Base-by-base conservation (phyloP, 192 early-diverging fungal genomes). In the Gonapodya prolifera region DNA sequence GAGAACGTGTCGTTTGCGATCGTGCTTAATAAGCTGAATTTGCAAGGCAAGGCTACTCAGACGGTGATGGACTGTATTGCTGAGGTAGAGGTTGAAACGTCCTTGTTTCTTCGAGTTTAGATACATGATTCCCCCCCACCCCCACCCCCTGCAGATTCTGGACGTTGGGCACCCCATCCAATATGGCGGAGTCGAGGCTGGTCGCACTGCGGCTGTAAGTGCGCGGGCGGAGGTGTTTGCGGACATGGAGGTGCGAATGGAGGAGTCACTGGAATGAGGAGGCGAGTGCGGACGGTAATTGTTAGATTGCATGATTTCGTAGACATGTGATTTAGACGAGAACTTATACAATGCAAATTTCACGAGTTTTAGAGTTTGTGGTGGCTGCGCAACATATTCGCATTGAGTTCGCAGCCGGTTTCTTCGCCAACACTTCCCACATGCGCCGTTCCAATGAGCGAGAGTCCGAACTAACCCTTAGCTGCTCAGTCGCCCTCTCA, bases 1-100 rank as follows among this genome's bases (percentile, higher is more conserved):
- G 71, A 73, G 71, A 32, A 73, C 31, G 71, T 32, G 28, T 73
- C 71, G 18, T 18, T 73, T 29, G 71, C 71, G 18, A 73, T 73
- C 31, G 71, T 73, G 18, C 28, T 73, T 8, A 73, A 73, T 32
- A 73, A 73, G 31, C 71, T 73, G 71, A 32, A 73, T 73, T 2
- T 73, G 18, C 18, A 32, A 8, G 71, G 71, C 28, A 32, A 32
- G 32, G 18, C 32, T 2, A 73, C 71, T 2, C 2, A 32, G 71
- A 29, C 18, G 71, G 28, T 73, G 18, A 18, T 73, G 71, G 71
- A 73, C 31, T 18, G 28, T 18, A 8, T 73, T 18, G 71, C 71
- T 2, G 71, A 32, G 71, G 18, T 61, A n/a, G n/a, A n/a, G n/a
- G n/a, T n/a, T n/a, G n/a, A n/a, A n/a, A n/a, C n/a, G n/a, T n/a